Percentiles rank a stretch among this genome's conserved stretches.
Conservation (phyloP, 169 alveolate species). For the Eimeria falciformis region DNA sequence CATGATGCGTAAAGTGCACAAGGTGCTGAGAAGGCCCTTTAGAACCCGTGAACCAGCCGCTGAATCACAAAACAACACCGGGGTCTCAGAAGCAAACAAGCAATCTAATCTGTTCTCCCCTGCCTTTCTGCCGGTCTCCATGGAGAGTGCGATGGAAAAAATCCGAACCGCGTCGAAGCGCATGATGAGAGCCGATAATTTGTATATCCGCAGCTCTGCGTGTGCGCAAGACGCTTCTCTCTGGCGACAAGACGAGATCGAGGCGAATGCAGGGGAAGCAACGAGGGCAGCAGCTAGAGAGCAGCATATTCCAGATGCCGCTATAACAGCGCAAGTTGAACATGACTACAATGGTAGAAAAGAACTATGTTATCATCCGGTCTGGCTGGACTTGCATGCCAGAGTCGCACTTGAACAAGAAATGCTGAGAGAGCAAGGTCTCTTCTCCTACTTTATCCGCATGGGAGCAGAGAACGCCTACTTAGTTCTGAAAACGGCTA, state of each 20-base stretch:
- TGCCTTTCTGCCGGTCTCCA: constrained; percentile 38
- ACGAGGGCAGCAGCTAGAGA: background rate
- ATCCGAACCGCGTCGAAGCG: constrained; percentile 24
- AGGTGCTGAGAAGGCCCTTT: background rate
- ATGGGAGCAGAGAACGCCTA: constrained; percentile 49
- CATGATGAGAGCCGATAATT: constrained; percentile 14
- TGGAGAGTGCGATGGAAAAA: background rate
- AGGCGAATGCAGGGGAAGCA: background rate
- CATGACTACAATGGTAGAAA: background rate
- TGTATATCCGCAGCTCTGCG: constrained; percentile 46
- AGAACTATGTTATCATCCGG: constrained; percentile 54
- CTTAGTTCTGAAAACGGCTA: constrained; percentile 24
- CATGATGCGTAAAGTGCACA: background rate
- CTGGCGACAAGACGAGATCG: constrained; percentile 49
- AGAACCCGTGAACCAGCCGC: background rate
- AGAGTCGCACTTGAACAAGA: constrained; percentile 39
- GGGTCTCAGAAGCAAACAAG: background rate
- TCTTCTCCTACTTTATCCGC: constrained; percentile 53
- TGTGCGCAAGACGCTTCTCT: constrained; percentile 59
- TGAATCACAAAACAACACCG: background rate
- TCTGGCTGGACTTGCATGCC: constrained; percentile 54
- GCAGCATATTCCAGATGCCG: background rate
- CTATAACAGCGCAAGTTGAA: background rate
- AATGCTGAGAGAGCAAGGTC: constrained; percentile 21
- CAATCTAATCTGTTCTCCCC: background rate